Evolutionary conservation across 192 early-diverging fungal genomes (phyloP).

Genomic region (Umbelopsis sp.): DNA sequence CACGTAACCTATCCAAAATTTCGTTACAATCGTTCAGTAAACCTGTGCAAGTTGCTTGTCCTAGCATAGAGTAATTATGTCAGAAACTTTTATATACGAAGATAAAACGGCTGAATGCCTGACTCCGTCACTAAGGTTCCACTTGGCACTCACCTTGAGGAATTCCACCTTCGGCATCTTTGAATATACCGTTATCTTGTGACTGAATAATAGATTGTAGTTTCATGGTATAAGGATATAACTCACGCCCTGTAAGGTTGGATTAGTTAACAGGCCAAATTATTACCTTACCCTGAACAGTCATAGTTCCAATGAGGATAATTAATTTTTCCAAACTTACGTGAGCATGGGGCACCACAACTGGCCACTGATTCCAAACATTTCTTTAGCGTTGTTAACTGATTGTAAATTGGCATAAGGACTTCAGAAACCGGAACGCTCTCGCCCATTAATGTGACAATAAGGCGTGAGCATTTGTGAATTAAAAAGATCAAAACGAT

Average conservation of each 20-base stretch:
- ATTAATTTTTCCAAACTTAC: neutral
- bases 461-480: conserved; percentile 75
- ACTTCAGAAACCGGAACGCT: conserved; percentile 72
- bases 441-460: conserved; percentile 69
- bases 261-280: neutral
- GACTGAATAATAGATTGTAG: neutral
- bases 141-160: conserved; percentile 12
- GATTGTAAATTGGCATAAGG: conserved; percentile 71
- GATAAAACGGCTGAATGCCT: neutral
- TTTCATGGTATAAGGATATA: conserved; percentile 68
- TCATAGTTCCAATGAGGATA: neutral
- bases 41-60: conserved; percentile 83
- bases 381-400: conserved; percentile 68
- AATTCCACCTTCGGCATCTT: conserved; percentile 1
- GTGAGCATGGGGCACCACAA: conserved; percentile 61
- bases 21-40: conserved; percentile 89
- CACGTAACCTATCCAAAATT: conserved; percentile 72
- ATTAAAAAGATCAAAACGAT: conserved; percentile 65
- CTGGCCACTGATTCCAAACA: conserved; percentile 67
- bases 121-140: neutral
- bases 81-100: neutral
- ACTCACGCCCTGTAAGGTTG: conserved; percentile 52
- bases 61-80: neutral
- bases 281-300: neutral
- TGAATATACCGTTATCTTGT: conserved; percentile 9